These are phyloP conservation scores for Wickerhamiella spandovensis DNA, from an alignment of 805 yeast genomes.

Conservation along the genomic window DNA sequence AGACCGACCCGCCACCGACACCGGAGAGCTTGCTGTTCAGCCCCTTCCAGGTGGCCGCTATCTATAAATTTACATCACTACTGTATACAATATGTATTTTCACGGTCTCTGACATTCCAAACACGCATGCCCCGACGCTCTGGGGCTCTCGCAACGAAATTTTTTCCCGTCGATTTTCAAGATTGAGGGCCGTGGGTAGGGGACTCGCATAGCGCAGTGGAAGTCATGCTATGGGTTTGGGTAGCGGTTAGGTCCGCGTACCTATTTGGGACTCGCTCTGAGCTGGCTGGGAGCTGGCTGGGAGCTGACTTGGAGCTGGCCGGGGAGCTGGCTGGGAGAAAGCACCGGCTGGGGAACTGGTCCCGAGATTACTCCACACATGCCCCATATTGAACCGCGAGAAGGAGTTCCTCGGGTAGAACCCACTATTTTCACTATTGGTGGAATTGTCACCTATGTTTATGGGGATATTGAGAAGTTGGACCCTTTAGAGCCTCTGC, in stretches of 20 bases:
- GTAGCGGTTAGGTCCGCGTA: neutral
- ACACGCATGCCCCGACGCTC: neutral
- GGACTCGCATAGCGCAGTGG: neutral
- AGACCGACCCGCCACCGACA: neutral
- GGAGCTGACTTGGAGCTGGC: no score
- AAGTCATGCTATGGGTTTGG: neutral
- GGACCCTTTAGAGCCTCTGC: slow-evolving; percentile 19
- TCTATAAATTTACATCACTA: neutral
- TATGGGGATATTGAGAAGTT: slow-evolving; percentile 26
- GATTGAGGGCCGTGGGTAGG: neutral
- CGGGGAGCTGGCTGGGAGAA: no score
- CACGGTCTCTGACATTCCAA: neutral
- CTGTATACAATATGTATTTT: neutral
- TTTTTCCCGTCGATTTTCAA: neutral
- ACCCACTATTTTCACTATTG: slow-evolving; percentile 22
- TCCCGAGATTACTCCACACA: no score
- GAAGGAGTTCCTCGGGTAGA: neutral
- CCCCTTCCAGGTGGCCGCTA: neutral
- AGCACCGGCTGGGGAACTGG: no score
- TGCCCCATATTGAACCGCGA: neutral
- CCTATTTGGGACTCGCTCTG: no score
- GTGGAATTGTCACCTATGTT: slow-evolving; percentile 30
- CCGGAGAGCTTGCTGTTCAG: neutral
- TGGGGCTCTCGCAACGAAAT: neutral
- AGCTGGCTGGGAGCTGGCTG: no score